These are phyloP conservation scores for Paramecium pentaurelia DNA, from an alignment of 73 alveolate species.

Conservation along the genomic window DNA sequence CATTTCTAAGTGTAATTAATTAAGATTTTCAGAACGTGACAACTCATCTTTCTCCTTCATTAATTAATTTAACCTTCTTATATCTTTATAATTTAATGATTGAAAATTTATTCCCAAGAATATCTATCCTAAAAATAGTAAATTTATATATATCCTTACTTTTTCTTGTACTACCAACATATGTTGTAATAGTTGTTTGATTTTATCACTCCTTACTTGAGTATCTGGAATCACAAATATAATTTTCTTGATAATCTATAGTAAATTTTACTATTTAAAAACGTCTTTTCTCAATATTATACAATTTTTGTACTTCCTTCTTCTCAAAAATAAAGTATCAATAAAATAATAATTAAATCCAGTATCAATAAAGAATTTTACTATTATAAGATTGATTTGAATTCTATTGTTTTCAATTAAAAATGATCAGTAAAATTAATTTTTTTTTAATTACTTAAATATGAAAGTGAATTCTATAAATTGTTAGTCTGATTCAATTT, in stretches of 20 bases:
- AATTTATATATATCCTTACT: not conserved
- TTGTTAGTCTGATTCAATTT: no score
- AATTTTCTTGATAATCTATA: conserved; percentile 7
- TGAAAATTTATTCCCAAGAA: conserved; percentile 52
- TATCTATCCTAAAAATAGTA: conserved; percentile 8
- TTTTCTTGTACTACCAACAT: conserved; percentile 52
- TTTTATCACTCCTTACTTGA: conserved; percentile 52
- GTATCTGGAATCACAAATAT: conserved; percentile 36
- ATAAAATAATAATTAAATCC: not conserved
- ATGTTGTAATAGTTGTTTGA: conserved; percentile 15
- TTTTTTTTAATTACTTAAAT: no score
- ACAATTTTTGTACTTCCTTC: not conserved
- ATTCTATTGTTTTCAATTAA: not conserved
- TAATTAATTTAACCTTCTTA: not conserved
- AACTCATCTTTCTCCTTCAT: conserved; percentile 35
- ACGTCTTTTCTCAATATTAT: not conserved
- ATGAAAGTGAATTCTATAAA: no score
- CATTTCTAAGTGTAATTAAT: conserved; percentile 22
- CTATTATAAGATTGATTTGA: not conserved
- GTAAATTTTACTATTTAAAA: not conserved
- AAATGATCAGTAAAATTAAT: not conserved
- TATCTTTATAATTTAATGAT: conserved; percentile 44
- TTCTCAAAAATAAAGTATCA: not conserved
- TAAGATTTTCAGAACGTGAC: not conserved
- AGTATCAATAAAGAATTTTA: not conserved